A percentile compares a stretch with the other conserved stretches of the same genome.
phyloP scores from a whole-genome alignment of 345 rosid species.

The Brassica nigra region DNA sequence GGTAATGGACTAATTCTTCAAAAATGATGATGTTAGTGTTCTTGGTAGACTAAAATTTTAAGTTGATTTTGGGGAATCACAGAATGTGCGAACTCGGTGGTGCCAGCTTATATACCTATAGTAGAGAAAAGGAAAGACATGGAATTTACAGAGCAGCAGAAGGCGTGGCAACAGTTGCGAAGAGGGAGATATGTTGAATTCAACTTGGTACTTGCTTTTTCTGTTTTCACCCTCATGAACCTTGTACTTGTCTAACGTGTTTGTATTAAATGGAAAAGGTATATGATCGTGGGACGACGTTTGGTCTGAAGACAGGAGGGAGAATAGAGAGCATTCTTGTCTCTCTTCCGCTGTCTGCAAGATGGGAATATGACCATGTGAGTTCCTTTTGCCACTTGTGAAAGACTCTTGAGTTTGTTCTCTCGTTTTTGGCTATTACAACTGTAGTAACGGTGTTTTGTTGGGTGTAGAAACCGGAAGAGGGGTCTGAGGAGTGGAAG shows the following conservation, averaged over 20 bases:
- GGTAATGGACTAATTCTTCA: slow-evolving; percentile 63
- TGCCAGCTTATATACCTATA: slow-evolving; percentile 91
- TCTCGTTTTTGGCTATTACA: slow-evolving; percentile 5
- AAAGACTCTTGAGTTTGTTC: background rate
- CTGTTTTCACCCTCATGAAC: background rate
- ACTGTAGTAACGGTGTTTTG: slow-evolving; percentile 25
- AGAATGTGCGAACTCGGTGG: slow-evolving; percentile 93
- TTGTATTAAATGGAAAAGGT: slow-evolving; percentile 51
- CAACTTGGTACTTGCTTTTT: slow-evolving; percentile 59
- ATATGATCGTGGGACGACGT: slow-evolving; percentile 95
- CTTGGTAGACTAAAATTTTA: slow-evolving; percentile 22
- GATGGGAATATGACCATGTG: slow-evolving; percentile 99
- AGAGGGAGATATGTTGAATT: slow-evolving; percentile 97
- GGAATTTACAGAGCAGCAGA: slow-evolving; percentile 73
- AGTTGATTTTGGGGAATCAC: slow-evolving; percentile 12
- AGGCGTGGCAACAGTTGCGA: slow-evolving; percentile 96
- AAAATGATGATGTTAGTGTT: no score
- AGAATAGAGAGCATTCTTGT: slow-evolving; percentile 96
- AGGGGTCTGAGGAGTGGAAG: slow-evolving; percentile 98
- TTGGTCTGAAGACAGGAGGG: slow-evolving; percentile 97
- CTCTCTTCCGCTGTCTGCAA: slow-evolving; percentile 86
- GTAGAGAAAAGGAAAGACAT: slow-evolving; percentile 78
- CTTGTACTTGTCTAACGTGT: slow-evolving; percentile 17
- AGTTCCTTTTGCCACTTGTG: slow-evolving; percentile 30
- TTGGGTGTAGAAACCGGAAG: slow-evolving; percentile 75